Evolutionary conservation across 352 stramenopile species (phyloP).

Genomic region (Hyphochytrium catenoides): DNA sequence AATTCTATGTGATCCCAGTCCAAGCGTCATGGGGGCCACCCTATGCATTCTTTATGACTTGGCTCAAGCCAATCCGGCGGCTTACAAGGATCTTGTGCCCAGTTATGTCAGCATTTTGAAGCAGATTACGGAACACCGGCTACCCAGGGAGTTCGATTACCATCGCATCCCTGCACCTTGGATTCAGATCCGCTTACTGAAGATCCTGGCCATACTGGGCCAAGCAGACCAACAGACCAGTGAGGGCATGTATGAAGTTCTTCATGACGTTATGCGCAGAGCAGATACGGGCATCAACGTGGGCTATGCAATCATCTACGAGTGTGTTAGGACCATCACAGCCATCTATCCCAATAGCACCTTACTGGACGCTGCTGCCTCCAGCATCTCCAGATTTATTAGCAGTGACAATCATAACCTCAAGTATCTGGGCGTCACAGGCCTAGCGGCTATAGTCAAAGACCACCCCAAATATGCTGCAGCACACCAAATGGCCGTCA

Average conservation of each 20-base stretch:
- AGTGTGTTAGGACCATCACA: constrained; percentile 94
- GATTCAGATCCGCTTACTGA: constrained; percentile 96
- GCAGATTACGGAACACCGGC: constrained; percentile 96
- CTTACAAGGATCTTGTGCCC: constrained; percentile 97
- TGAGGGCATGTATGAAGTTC: constrained; percentile 98
- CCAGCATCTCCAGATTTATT: constrained; percentile 82
- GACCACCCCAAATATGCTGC: constrained; percentile 85
- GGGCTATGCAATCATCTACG: constrained; percentile 98
- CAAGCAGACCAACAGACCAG: constrained; percentile 74
- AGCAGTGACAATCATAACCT: constrained; percentile 88
- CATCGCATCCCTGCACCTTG: constrained; percentile 97
- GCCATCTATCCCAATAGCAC: constrained; percentile 97
- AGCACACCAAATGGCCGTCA: constrained; percentile 97
- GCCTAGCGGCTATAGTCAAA: constrained; percentile 94
- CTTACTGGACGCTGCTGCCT: constrained; percentile 78
- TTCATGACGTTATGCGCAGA: constrained; percentile 92
- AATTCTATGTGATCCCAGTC: constrained; percentile 93
- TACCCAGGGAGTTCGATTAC: constrained; percentile 97
- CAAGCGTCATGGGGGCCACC: constrained; percentile 90
- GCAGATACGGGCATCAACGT: constrained; percentile 98
- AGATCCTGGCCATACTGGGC: constrained; percentile 85
- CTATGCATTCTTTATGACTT: constrained; percentile 81
- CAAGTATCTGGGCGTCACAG: constrained; percentile 96
- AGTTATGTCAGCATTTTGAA: constrained; percentile 97
- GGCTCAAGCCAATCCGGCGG: constrained; percentile 52